Evolutionary conservation across 139 green algal genomes (phyloP).

Genomic region (Chlamydomonas eustigma): DNA sequence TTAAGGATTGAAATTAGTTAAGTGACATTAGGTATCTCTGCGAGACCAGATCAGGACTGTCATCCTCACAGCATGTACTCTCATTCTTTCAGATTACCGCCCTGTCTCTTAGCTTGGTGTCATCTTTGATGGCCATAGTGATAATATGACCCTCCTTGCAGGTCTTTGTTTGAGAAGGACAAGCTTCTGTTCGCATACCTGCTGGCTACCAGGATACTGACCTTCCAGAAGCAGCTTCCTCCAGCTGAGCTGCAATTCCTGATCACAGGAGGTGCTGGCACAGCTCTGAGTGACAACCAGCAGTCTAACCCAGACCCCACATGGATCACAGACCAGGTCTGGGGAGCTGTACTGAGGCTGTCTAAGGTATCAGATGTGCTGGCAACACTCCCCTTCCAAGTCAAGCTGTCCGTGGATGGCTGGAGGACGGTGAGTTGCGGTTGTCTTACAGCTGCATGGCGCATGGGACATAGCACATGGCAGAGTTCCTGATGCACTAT

Average conservation of each 20-base stretch:
- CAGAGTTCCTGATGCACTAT: no score
- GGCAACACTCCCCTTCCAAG: conserved; percentile 16
- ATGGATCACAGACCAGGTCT: conserved; percentile 68
- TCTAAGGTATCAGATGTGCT: conserved; percentile 11
- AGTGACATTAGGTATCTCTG: no score
- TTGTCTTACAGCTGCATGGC: no score
- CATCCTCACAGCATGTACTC: no score
- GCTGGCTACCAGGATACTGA: conserved; percentile 54
- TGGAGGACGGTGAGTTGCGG: conserved; percentile 27
- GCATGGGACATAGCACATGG: no score
- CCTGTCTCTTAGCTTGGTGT: no score
- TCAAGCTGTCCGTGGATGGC: neutral
- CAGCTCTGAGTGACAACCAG: neutral
- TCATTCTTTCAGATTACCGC: no score
- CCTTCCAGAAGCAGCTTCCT: conserved; percentile 27
- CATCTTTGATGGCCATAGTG: no score
- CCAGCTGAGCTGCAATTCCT: conserved; percentile 51
- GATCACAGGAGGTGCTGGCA: conserved; percentile 36
- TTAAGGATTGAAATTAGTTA: no score
- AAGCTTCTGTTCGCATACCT: conserved; percentile 78
- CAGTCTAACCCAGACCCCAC: conserved; percentile 16
- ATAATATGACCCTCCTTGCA: no score
- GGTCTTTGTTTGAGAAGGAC: conserved; percentile 10
- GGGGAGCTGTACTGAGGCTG: conserved; percentile 60
- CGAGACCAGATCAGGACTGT: no score